Evolutionary conservation across 1,284 basidiomycete species (phyloP), one percentile per base, ranked within the genome.

Genomic region (Grifola frondosa): DNA sequence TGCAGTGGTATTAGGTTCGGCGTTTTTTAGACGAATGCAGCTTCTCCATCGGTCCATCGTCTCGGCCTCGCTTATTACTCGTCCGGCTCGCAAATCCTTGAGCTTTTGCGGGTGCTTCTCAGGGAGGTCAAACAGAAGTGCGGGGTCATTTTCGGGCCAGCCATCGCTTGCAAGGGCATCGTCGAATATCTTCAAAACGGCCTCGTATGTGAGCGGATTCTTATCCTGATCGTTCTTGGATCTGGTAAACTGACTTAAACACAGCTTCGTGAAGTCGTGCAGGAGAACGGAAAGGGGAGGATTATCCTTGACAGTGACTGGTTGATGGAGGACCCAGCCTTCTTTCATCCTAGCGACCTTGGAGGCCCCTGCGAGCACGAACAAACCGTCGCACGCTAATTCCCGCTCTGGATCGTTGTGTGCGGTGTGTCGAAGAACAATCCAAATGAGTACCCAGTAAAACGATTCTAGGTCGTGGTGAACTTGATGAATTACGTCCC

Each of bases 391-490:
- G 38, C 39, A 37, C n/a, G 29, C 15, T 15, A 17, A 22, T 22
- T 36, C 16, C 5, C 30, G 16, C 8, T 34, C 25, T 8, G 30
- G 16, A 7, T 28, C 26, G 16, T 19, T 20, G 26, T 41, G 35
- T n/a, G 22, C n/a, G 8, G 38, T 44, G 30, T 48, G 37, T 2
- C 36, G 40, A 8, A 53, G n/a, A 20, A 49, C 21, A 6, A 45
- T 25, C 44, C 44, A 53, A 0, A 53, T 2, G 3, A 49, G 15
- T 13, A 53, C 44, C 50, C 50, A 53, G 39, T 40, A 44, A 42
- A 42, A 42, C 1, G 48, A 40, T 32, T 53, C 42, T 6, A 53
- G 42, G n/a, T 53, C 50, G 39, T 53, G 50, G 9, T 37, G 32
- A n/a, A 24, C 25, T 8, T 34, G 20, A 15, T 44, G 48, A 5